A percentile compares a stretch with the other conserved stretches of the same genome.
phyloP scores from a whole-genome alignment of 192 early-diverging fungal genomes.

The Podila clonocystis region DNA sequence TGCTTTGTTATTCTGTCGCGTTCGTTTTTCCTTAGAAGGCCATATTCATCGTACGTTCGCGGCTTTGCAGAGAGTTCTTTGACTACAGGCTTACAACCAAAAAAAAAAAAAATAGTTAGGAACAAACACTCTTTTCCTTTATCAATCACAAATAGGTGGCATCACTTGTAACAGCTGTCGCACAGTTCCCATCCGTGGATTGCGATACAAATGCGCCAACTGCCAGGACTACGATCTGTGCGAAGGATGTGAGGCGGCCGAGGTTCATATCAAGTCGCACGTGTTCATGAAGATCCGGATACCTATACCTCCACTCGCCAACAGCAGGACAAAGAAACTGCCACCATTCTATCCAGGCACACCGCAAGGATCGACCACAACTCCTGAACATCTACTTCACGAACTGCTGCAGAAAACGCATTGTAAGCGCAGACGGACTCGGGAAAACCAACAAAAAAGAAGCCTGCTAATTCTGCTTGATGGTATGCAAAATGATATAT shows the following conservation, averaged over 20 bases:
- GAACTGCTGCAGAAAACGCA: constrained; percentile 69
- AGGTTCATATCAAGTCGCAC: constrained; percentile 83
- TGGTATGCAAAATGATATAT: not conserved
- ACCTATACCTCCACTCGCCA: constrained; percentile 91
- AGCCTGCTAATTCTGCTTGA: not conserved
- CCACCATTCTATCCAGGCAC: constrained; percentile 83
- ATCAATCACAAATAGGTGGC: constrained; percentile 59
- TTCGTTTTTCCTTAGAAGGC: constrained; percentile 50
- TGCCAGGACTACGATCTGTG: constrained; percentile 96
- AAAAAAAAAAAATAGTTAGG: too few relatives aligned
- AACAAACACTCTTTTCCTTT: not conserved
- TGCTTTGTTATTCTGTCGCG: not conserved
- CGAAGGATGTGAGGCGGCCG: constrained; percentile 86
- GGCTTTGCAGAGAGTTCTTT: not conserved
- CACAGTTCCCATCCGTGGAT: constrained; percentile 87
- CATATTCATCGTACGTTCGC: constrained; percentile 64
- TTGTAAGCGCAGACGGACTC: constrained; percentile 59
- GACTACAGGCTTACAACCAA: constrained; percentile 54
- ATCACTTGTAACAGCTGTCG: constrained; percentile 95
- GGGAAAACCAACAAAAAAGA: not conserved
- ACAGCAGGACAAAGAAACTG: constrained; percentile 77
- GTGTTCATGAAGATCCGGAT: constrained; percentile 91
- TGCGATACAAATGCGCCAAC: constrained; percentile 94
- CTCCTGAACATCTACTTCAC: constrained; percentile 49
- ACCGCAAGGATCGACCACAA: constrained; percentile 24